Percentiles rank a stretch among this genome's conserved stretches.
phyloP scores from a whole-genome alignment of 768 basidiomycete genomes.

The Collybiopsis luxurians region DNA sequence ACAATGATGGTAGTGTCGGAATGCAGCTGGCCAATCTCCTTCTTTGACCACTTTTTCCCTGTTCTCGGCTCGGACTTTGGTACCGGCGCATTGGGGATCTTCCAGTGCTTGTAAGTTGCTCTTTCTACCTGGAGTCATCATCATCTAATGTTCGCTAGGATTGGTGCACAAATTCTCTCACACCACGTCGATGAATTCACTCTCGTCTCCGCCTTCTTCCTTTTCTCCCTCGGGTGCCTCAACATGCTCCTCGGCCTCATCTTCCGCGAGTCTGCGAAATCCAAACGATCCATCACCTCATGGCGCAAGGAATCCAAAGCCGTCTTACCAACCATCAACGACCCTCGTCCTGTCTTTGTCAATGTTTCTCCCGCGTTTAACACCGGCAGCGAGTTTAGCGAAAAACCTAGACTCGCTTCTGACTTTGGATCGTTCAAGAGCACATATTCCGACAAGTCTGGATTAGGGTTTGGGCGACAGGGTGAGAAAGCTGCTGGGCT shows the following conservation, averaged over 20 bases:
- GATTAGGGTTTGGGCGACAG: conserved; percentile 78
- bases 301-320: conserved; percentile 59
- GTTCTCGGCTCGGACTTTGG: conserved; percentile 84
- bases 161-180: conserved; percentile 69
- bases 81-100: conserved; percentile 81
- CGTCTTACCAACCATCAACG: conserved; percentile 39
- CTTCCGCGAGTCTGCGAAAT: conserved; percentile 61
- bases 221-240: conserved; percentile 88
- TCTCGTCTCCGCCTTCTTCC: conserved; percentile 88
- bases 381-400: conserved; percentile 15
- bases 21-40: conserved; percentile 71
- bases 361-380: conserved; percentile 33
- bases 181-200: conserved; percentile 86
- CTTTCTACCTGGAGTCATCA: not conserved
- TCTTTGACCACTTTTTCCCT: conserved; percentile 86
- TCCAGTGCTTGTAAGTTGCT: conserved; percentile 74
- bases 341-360: conserved; percentile 31
- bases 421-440: conserved; percentile 11
- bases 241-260: conserved; percentile 79
- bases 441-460: conserved; percentile 35
- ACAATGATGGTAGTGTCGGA: conserved; percentile 56
- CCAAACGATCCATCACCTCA: conserved; percentile 58
- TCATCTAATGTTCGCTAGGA: conserved; percentile 30
- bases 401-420: conserved; percentile 14
- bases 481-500: conserved; percentile 71